Base-by-base conservation (phyloP, 1,139 yeast genomes). In the Candida pseudocylindracea region DNA sequence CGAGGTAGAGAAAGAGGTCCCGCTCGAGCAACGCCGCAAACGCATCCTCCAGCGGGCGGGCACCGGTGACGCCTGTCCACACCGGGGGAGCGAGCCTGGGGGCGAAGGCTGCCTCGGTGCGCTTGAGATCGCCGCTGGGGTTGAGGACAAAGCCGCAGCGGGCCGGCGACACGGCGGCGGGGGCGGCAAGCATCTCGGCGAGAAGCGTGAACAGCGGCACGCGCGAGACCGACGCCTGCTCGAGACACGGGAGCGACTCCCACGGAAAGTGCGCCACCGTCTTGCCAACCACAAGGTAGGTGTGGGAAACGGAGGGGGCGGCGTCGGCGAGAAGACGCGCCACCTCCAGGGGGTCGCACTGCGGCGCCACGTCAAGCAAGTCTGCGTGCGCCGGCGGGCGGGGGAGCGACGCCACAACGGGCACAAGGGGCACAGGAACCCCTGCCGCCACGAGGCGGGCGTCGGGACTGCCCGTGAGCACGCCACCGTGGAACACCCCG, bases 51-150 rank as follows among this genome's bases (percentile, higher is more conserved):
- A 0, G 57, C 42, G 0, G 95, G 95, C 30, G 52, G 54, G 10
- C 41, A 37, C 10, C 30, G 24, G 10, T 27, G 30, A 8, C 12
- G 15, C 13, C 30, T 15, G 1, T 8, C 10, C 28, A 27, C 12
- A 9, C 29, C 15, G 7, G 10, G 0, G 78, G 75, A 7, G 60
- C 48, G 0, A 63, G 36, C 0, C 41, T 41, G 10, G 33, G 30
- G 8, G 36, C 10, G 8, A 88, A 78, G 30, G 64, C 55, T 4
- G 51, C 54, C 44, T 81, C 83, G 0, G 96, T 81, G 37, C 70
- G 59, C 10, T 46, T 46, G 33, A 88, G 58, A 46, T 88, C 95
- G 4, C 75, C 73, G 1, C 73, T 73, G 0, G 98, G 96, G 42
- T 88, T 85, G 27, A 88, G 54, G 27, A 88, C 50, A 48, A 72